Percentiles rank a stretch among this genome's conserved stretches.
Evolutionary conservation across 2,329 filamentous ascomycete genomes (phyloP).

Genomic region (Fusarium floridanum): DNA sequence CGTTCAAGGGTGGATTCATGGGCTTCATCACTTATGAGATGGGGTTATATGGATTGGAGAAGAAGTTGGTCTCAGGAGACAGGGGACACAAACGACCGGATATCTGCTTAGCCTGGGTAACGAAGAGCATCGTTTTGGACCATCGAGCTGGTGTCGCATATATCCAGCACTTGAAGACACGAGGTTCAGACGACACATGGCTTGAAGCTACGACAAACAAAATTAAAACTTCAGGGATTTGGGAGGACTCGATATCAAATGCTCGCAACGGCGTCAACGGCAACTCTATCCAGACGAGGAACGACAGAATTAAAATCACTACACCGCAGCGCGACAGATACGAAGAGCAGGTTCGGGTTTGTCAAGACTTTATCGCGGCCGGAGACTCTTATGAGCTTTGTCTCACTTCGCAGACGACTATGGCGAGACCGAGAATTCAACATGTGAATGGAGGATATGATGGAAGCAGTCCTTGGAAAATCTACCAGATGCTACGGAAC

Average conservation of each 20-base stretch:
- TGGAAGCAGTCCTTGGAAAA: slow-evolving; percentile 68
- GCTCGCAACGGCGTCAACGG: slow-evolving; percentile 22
- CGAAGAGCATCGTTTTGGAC: slow-evolving; percentile 82
- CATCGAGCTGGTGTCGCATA: slow-evolving; percentile 72
- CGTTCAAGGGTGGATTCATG: slow-evolving; percentile 87
- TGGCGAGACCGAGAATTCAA: slow-evolving; percentile 58
- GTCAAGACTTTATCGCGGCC: slow-evolving; percentile 78
- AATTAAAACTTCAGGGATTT: slow-evolving; percentile 51
- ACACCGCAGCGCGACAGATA: slow-evolving; percentile 66
- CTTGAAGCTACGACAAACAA: slow-evolving; percentile 46
- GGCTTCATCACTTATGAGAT: slow-evolving; percentile 90
- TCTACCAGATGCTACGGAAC: slow-evolving; percentile 78
- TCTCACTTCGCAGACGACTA: slow-evolving; percentile 79
- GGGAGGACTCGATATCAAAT: slow-evolving; percentile 42
- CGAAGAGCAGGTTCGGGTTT: slow-evolving; percentile 74
- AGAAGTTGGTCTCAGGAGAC: slow-evolving; percentile 43
- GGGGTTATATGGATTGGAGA: slow-evolving; percentile 65
- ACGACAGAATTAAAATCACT: slow-evolving; percentile 45
- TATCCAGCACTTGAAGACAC: slow-evolving; percentile 65
- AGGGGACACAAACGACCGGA: slow-evolving; percentile 69
- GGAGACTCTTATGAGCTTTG: slow-evolving; percentile 91
- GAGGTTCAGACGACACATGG: slow-evolving; percentile 49
- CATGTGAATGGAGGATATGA: slow-evolving; percentile 4
- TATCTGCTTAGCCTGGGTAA: slow-evolving; percentile 81
- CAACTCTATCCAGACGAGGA: neutral